These are phyloP conservation scores for Monsonia emarginata DNA, from an alignment of 441 rosid genomes.

Conservation along the genomic window DNA sequence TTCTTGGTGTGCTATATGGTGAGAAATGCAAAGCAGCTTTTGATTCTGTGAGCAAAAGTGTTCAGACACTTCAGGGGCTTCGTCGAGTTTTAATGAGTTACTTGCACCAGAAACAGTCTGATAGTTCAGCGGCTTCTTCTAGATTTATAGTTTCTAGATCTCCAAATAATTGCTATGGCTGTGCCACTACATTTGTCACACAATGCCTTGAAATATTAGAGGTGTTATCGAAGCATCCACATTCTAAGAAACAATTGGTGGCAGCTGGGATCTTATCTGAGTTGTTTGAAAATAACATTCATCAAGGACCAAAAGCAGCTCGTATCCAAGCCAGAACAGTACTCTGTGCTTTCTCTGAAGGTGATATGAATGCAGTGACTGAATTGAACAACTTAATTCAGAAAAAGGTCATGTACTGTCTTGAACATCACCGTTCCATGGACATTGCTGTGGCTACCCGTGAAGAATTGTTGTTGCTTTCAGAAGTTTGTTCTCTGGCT, in stretches of 20 bases:
- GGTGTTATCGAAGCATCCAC: conserved; percentile 73
- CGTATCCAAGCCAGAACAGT: conserved; percentile 95
- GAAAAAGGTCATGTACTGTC: conserved; percentile 98
- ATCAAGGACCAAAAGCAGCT: conserved; percentile 93
- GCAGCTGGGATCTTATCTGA: conserved; percentile 85
- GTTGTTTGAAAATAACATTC: conserved; percentile 95
- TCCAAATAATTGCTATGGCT: conserved; percentile 96
- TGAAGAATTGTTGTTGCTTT: conserved; percentile 90
- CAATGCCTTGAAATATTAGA: conserved; percentile 94
- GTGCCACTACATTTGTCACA: conserved; percentile 93
- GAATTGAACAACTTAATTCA: conserved; percentile 90
- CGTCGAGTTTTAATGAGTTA: conserved; percentile 95
- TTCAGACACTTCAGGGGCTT: conserved; percentile 98
- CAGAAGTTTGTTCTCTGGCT: conserved; percentile 94
- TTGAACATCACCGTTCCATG: conserved; percentile 99
- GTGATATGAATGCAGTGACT: conserved; percentile 74
- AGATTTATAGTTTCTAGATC: conserved; percentile 88
- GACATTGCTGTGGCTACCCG: conserved; percentile 92
- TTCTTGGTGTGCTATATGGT: conserved; percentile 98
- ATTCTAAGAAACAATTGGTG: conserved; percentile 87
- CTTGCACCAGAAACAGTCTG: conserved; percentile 90
- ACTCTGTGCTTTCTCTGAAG: conserved; percentile 92
- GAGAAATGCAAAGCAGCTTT: conserved; percentile 99
- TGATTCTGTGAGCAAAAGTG: conserved; percentile 99
- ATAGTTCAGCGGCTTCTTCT: conserved; percentile 51